phyloP scores from a whole-genome alignment of 345 rosid species.

The Gossypium arboreum region DNA sequence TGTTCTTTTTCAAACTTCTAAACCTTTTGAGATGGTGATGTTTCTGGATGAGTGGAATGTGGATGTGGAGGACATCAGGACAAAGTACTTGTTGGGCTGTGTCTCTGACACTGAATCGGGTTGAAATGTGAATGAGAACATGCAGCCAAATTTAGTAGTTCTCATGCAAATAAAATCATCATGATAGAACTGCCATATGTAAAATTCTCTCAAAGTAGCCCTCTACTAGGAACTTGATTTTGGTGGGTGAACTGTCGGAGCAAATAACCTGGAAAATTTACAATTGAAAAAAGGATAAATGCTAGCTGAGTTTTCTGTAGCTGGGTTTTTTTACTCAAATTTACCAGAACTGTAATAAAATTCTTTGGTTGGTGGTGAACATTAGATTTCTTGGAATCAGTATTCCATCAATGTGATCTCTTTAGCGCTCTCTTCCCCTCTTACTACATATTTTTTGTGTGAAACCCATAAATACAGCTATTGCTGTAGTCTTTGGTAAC shows the following conservation, averaged over 20 bases:
- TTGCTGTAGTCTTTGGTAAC: not conserved
- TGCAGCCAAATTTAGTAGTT: not conserved
- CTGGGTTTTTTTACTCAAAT: too few species aligned
- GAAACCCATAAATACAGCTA: not conserved
- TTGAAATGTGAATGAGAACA: not conserved
- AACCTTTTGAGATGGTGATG: constrained; percentile 7
- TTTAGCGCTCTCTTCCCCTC: not conserved
- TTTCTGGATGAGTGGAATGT: constrained; percentile 1
- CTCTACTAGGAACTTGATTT: not conserved
- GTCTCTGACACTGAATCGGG: not conserved
- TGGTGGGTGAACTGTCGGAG: not conserved
- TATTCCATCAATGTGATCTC: not conserved
- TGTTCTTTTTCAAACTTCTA: not conserved
- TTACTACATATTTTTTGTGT: not conserved
- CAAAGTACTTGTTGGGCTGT: not conserved
- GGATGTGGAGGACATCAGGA: not conserved
- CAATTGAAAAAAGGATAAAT: too few species aligned
- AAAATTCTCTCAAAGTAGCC: not conserved
- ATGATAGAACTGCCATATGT: not conserved
- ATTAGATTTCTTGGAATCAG: not conserved
- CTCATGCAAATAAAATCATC: not conserved
- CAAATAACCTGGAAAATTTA: not conserved
- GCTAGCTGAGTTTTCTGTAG: too few species aligned
- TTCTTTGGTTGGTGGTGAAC: too few species aligned
- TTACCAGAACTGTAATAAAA: not conserved